Evolutionary conservation across 2,329 filamentous ascomycete species (phyloP), one percentile per base, ranked within the genome.

Genomic region (Fusarium sp.): DNA sequence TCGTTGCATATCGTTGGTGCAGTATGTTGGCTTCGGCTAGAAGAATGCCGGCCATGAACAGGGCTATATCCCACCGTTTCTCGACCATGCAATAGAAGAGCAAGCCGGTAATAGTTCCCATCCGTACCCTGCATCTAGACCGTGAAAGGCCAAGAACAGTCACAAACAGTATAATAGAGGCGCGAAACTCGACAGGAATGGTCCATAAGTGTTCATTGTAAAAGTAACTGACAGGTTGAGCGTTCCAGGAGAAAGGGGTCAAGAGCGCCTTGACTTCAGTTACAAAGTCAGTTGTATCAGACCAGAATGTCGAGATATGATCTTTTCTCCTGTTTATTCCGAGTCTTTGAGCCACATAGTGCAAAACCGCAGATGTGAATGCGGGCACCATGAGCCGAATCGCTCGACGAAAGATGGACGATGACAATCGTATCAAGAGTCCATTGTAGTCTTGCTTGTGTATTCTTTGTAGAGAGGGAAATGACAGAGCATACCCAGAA

Each of bases 131-230:
- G 8, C 29, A 9, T 25, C 28, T 45, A 13, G 8, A 45, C 9
- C 22, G 13, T 2, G 43, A 22, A 32, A 45, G 43, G 6, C 43
- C 43, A 13, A 45, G 31, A 13, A 45, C 29, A 9, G 43, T 45
- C 11, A 45, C 5, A 7, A 32, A 45, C 3, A 45, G 22, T 29
- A 45, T 25, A 12, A 45, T 19, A 11, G 43, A 45, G n/a, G 19
- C 43, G 4, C 43, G 43, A n/a, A 45, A 45, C 8, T 45, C 43
- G 22, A 45, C 34, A 19, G 31, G 43, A 29, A 45, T 45, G 32
- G 31, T 45, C 31, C 43, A 45, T 9, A 45, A 19, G n/a, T 32
- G 11, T 8, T 19, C 43, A n/a, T 32, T 45, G 13, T 35, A 45
- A 24, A 19, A 13, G 22, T 13, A 28, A 6, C 11, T 35, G 13